Conservation (phyloP, 129 eudicot species). For the Helianthus tuberosus region DNA sequence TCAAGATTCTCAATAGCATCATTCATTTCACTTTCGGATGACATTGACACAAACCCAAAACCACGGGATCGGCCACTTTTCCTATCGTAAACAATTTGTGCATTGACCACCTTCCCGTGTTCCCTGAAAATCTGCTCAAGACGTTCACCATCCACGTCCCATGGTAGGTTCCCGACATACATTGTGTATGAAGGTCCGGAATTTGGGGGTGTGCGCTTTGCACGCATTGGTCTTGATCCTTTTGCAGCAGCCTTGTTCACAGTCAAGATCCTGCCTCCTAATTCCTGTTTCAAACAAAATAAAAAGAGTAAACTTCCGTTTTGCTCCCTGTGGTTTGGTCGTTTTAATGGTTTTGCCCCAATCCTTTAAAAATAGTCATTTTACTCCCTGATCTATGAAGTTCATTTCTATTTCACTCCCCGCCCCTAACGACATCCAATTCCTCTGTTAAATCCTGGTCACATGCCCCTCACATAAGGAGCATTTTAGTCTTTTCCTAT, state of each 20-base stretch:
- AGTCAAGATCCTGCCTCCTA: conserved; percentile 63
- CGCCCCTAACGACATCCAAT: too few relatives aligned
- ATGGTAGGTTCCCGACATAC: conserved; percentile 84
- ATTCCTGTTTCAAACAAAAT: conserved; percentile 42
- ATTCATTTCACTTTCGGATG: conserved; percentile 61
- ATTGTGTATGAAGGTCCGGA: conserved; percentile 59
- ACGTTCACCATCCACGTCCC: conserved; percentile 71
- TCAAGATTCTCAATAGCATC: conserved; percentile 86
- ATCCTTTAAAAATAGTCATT: too few relatives aligned
- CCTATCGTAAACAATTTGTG: conserved; percentile 72
- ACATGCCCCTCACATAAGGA: too few relatives aligned
- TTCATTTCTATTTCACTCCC: too few relatives aligned
- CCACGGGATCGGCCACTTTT: conserved; percentile 82
- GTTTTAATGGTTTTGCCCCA: too few relatives aligned
- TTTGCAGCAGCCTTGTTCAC: conserved; percentile 86
- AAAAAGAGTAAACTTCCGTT: too few relatives aligned
- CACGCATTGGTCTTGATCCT: conserved; percentile 61
- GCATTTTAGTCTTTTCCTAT: too few relatives aligned
- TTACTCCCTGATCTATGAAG: too few relatives aligned
- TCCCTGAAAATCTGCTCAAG: conserved; percentile 80
- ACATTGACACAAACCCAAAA: conserved; percentile 86
- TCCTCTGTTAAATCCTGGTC: too few relatives aligned
- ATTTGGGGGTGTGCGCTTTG: conserved; percentile 31
- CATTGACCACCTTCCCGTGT: conserved; percentile 71
- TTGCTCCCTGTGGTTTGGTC: too few relatives aligned